Evolutionary conservation across 306 rosid genomes (phyloP), one percentile per base, ranked within the genome.

Genomic region (Quercus agrifolia): DNA sequence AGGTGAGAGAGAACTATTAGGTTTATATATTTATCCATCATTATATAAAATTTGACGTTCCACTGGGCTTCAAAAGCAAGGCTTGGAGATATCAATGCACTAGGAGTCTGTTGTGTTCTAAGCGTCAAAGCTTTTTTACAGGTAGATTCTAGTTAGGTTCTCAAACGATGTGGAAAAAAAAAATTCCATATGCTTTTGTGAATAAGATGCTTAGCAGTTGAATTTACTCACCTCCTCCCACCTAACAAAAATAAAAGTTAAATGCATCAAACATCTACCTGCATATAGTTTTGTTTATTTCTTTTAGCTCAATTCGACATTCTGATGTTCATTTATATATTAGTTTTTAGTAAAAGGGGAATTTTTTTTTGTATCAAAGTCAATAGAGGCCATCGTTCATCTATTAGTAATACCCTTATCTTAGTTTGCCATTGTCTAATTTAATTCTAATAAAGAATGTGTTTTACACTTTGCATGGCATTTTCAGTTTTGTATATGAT

Each of bases 401-500:
- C 38, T 6, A 17, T 66, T 12, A 6, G 23, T 3, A 66, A 18
- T 31, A 2, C 49, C 71, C 10, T 66, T 30, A 21, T 58, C 21
- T 25, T 5, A 25, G 25, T 2, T 9, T 6, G 21, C 1, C 5
- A 21, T 21, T 59, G 2, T 52, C 17, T 54, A 38, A 38, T 38
- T 38, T 38, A 38, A 38, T 38, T 38, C 46, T 7, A 38, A 38
- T 38, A 44, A 74, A 20, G 33, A 27, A 27, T 67, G 54, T 77
- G 4, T 69, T 70, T 62, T 69, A 63, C 68, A 38, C 41, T n/a
- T 83, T 58, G 70, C 57, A 61, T n/a, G 17, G 20, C 49, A 28
- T 57, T 56, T 49, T 28, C 3, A 15, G 1, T 70, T 41, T 81
- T 31, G 55, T 49, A 28, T 46, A 19, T 73, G 51, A 44, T 74